Evolutionary conservation across 495 filamentous ascomycete genomes (phyloP).

Genomic region (Hyphodiscus hymeniophilus): DNA sequence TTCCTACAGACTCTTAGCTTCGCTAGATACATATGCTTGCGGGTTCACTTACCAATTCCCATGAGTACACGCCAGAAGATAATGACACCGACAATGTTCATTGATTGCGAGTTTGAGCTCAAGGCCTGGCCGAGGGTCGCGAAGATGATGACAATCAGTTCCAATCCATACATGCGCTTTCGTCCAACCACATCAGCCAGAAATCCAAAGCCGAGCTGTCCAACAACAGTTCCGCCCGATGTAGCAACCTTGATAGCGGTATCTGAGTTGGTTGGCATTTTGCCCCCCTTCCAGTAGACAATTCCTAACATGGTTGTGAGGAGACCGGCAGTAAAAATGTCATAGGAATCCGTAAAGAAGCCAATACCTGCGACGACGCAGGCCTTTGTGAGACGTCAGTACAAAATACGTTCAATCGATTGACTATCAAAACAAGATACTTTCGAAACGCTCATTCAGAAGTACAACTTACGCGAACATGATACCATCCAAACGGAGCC

Average conservation of each 20-base stretch:
- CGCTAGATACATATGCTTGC: neutral
- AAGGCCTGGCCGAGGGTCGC: conserved; percentile 73
- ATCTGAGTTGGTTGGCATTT: conserved; percentile 55
- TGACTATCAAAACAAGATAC: no score
- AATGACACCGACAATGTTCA: conserved; percentile 66
- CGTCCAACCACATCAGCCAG: conserved; percentile 72
- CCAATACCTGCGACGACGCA: conserved; percentile 74
- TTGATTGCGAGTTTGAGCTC: conserved; percentile 54
- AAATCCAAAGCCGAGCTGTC: conserved; percentile 74
- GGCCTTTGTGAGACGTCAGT: conserved; percentile 34
- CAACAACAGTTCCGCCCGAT: conserved; percentile 78
- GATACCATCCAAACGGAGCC: conserved; percentile 72
- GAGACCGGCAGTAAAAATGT: conserved; percentile 75
- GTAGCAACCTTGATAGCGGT: conserved; percentile 85
- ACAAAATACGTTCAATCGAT: conserved; percentile 43
- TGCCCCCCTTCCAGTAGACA: conserved; percentile 54
- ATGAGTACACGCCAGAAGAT: conserved; percentile 89
- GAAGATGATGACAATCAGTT: conserved; percentile 82
- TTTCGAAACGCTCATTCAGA: conserved; percentile 20
- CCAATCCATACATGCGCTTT: conserved; percentile 76
- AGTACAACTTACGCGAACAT: conserved; percentile 23
- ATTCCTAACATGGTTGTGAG: conserved; percentile 63
- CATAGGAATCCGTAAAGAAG: conserved; percentile 77
- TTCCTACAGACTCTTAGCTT: conserved; percentile 46
- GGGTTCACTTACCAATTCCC: conserved; percentile 28